Percentiles rank a stretch among this genome's conserved stretches.
These are phyloP conservation scores for Penicillium malachiteum DNA, from an alignment of 495 filamentous ascomycete species.

Conservation along the genomic window DNA sequence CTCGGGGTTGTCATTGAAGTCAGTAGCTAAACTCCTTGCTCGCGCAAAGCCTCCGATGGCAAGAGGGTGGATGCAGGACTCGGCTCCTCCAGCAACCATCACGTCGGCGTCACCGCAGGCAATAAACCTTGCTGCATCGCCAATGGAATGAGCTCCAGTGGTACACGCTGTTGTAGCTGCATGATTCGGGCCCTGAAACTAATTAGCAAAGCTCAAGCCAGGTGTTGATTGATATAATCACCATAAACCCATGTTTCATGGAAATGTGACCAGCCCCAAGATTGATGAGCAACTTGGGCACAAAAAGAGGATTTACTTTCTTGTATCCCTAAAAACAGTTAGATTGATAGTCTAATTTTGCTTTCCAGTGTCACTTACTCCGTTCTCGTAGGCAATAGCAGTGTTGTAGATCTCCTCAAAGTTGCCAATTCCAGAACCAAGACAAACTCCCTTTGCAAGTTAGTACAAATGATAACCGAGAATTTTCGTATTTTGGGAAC, in stretches of 20 bases:
- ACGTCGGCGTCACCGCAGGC: slow-evolving; percentile 86
- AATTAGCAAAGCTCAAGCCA: neutral
- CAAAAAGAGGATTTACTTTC: slow-evolving; percentile 89
- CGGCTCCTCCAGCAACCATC: slow-evolving; percentile 91
- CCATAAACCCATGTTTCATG: slow-evolving; percentile 85
- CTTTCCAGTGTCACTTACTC: slow-evolving; percentile 53
- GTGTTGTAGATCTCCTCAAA: slow-evolving; percentile 86
- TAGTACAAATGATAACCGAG: neutral
- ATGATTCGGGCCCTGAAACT: slow-evolving; percentile 74
- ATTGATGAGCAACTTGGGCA: slow-evolving; percentile 90
- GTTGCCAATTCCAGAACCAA: slow-evolving; percentile 96
- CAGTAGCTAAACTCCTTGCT: slow-evolving; percentile 78
- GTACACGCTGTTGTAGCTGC: slow-evolving; percentile 92
- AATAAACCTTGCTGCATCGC: slow-evolving; percentile 89
- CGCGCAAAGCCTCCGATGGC: slow-evolving; percentile 89
- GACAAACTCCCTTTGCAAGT: slow-evolving; percentile 66
- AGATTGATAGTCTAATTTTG: neutral
- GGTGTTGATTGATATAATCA: slow-evolving; percentile 14
- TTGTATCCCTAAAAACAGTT: slow-evolving; percentile 65
- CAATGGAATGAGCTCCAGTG: slow-evolving; percentile 90
- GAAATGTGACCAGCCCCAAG: slow-evolving; percentile 91
- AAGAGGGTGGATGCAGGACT: slow-evolving; percentile 94
- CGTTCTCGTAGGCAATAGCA: slow-evolving; percentile 70
- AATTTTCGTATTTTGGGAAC: neutral
- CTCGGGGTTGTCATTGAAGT: slow-evolving; percentile 71